These are phyloP conservation scores for Pyricularia pennisetigena DNA, from an alignment of 2,329 filamentous ascomycete genomes.

Conservation along the genomic window DNA sequence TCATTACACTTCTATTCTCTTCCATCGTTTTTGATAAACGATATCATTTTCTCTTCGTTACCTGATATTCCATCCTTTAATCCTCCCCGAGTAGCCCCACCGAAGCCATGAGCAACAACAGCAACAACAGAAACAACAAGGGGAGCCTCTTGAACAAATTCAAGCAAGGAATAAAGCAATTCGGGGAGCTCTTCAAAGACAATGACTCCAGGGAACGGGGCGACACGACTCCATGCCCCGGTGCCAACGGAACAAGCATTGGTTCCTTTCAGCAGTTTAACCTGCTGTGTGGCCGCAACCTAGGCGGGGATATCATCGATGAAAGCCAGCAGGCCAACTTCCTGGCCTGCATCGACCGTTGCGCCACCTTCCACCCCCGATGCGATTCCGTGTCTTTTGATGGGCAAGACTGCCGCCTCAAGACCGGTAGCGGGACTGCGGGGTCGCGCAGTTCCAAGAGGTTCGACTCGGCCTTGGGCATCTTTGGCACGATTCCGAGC, in stretches of 20 bases:
- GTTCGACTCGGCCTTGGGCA: conserved; percentile 16
- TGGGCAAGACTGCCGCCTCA: conserved; percentile 17
- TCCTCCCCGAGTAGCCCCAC: background rate
- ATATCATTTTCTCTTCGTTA: background rate
- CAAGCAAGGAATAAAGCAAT: background rate
- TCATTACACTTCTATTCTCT: background rate
- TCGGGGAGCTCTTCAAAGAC: background rate
- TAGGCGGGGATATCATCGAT: conserved; percentile 14
- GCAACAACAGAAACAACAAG: background rate
- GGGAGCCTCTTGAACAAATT: background rate
- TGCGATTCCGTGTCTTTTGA: conserved; percentile 17
- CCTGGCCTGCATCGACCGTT: conserved; percentile 17
- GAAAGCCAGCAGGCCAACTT: conserved; percentile 12
- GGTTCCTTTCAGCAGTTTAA: conserved; percentile 17
- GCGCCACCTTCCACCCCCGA: conserved; percentile 19
- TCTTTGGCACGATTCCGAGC: conserved; percentile 12
- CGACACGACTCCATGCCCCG: conserved; percentile 12
- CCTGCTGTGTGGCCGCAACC: conserved; percentile 15
- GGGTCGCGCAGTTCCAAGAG: conserved; percentile 10
- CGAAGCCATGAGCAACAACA: background rate
- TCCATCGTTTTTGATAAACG: background rate
- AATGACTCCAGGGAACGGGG: background rate
- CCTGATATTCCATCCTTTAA: background rate
- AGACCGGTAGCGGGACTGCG: conserved; percentile 10
- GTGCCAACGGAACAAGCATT: conserved; percentile 17